Conservation (phyloP, 805 yeast genomes). For the Lipomyces yamanashiensis region DNA sequence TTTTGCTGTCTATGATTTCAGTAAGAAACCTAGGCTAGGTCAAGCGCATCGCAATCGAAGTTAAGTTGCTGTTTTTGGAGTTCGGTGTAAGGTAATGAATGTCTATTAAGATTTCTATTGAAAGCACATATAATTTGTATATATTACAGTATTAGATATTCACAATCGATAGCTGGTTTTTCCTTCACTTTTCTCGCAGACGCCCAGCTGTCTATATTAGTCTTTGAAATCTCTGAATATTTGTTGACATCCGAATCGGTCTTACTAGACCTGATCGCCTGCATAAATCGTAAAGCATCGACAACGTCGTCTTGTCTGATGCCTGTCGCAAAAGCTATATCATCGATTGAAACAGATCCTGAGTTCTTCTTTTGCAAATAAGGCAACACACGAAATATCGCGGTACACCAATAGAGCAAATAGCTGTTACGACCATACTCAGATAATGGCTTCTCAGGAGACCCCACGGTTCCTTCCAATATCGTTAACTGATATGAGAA, state of each 20-base stretch:
- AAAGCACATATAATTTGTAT: background rate
- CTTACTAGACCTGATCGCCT: slow-evolving; percentile 36
- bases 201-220: slow-evolving; percentile 21
- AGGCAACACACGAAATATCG: slow-evolving; percentile 46
- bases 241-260: background rate
- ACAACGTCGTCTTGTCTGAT: slow-evolving; percentile 46
- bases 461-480: slow-evolving; percentile 67
- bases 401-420: slow-evolving; percentile 72
- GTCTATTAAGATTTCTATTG: background rate
- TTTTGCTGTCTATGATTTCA: slow-evolving; percentile 89
- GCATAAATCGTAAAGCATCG: slow-evolving; percentile 42
- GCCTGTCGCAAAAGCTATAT: slow-evolving; percentile 43
- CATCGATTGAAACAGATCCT: slow-evolving; percentile 37
- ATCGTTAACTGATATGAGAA: slow-evolving; percentile 79
- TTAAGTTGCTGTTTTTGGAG: background rate
- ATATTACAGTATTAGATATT: slow-evolving; percentile 19
- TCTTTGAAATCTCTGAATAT: slow-evolving; percentile 9
- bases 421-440: slow-evolving; percentile 79
- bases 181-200: slow-evolving; percentile 14
- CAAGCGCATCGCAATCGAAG: slow-evolving; percentile 1
- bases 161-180: slow-evolving; percentile 22
- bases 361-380: slow-evolving; percentile 3
- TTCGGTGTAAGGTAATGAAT: background rate
- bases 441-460: slow-evolving; percentile 87
- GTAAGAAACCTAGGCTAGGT: slow-evolving; percentile 45